Evolutionary conservation across 306 rosid genomes (phyloP), one percentile per base, ranked within the genome.

Genomic region (Gastrolobium bilobum): DNA sequence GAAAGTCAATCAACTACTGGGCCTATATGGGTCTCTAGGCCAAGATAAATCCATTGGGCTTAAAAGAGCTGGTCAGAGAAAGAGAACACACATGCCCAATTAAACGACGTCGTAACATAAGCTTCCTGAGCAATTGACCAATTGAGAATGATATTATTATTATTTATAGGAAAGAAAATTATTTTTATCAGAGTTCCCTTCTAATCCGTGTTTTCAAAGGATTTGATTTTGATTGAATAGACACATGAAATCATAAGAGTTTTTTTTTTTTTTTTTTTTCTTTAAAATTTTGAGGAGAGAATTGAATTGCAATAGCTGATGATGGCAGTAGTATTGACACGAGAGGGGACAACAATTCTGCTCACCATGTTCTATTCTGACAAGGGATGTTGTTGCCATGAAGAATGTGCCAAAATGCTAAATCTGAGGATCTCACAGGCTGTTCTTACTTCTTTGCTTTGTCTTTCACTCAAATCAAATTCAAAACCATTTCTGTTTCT

Each of bases 341-440:
- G 85, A 86, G 76, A 76, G 73, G 78, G 73, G 85, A 68, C 88
- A 81, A 75, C 73, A 68, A 68, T 63, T 77, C 59, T 85, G 92
- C 84, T 85, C 84, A 54, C 75, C 77, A 60, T 70, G 87, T 86
- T 50, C 73, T 74, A 57, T 77, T 57, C 37, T 46, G 77, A 60
- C 91, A 56, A 79, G 82, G 81, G 83, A 54, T 81, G 88, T 84
- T 64, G 73, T 83, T 65, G 84, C 89, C 40, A 81, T 35, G 89
- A 77, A 51, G 86, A 88, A 83, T 83, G 83, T 85, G 94, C 88
- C 89, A 86, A 78, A 35, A 90, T 86, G 90, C 90, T 84, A 84
- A 83, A 83, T 84, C 86, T 85, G 88, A 89, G 87, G 85, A 81
- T 30, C 4, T 20, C 37, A 10, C 20, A 6, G 71, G 9, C 33